These are phyloP conservation scores for Ormosia emarginata DNA, from an alignment of 306 rosid genomes.

Conservation along the genomic window DNA sequence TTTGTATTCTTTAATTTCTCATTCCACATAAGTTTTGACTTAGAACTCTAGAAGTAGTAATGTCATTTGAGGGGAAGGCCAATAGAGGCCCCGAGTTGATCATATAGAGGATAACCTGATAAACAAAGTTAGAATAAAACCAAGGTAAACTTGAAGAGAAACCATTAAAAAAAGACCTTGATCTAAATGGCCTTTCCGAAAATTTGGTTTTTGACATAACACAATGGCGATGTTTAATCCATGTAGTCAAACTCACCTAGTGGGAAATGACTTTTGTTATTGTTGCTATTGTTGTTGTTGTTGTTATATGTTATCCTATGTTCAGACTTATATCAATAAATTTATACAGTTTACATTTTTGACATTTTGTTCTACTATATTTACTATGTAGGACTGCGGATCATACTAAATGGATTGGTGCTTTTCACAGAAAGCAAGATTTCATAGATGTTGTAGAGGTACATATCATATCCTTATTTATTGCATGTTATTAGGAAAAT, in stretches of 20 bases:
- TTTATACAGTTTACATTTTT: neutral
- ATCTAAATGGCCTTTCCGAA: neutral
- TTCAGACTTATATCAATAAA: neutral
- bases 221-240: neutral
- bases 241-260: neutral
- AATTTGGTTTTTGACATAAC: neutral
- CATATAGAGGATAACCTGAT: too few species aligned
- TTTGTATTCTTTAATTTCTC: neutral
- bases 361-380: neutral
- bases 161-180: too few species aligned
- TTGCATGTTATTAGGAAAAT: neutral
- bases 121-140: too few species aligned
- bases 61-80: too few species aligned
- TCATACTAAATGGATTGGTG: slow-evolving; percentile 57
- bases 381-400: slow-evolving; percentile 45
- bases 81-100: too few species aligned
- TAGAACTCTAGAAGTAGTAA: neutral
- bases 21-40: neutral
- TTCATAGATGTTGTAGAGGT: slow-evolving; percentile 59
- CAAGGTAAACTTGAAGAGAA: too few species aligned
- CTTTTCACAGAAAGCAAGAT: slow-evolving; percentile 52
- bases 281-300: neutral
- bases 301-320: neutral
- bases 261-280: neutral
- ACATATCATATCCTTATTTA: slow-evolving; percentile 15